Base-by-base conservation (phyloP, 2,329 filamentous ascomycete species). In the Thielaviopsis populi region DNA sequence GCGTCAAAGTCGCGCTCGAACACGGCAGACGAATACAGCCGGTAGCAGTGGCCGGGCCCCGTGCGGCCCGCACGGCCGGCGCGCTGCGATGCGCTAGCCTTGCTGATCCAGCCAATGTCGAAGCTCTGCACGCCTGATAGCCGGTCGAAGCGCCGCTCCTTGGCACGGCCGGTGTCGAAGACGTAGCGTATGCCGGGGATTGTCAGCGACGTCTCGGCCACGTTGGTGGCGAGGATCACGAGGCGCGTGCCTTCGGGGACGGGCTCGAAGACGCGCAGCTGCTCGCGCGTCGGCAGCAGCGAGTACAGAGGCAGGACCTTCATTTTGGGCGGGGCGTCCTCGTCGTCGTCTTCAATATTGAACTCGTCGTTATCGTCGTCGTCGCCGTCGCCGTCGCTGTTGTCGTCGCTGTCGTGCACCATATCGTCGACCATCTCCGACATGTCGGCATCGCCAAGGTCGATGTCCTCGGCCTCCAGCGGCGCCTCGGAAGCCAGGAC, bases 161-260 rank as follows among this genome's bases (percentile, higher is more conserved):
- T 99, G 42, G 89, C 87, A 60, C 95, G 82, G 41, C 94, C 94
- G 68, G 89, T 91, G 73, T 97, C 92, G 67, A 99, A 96, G 8
- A 99, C 94, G 71, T 96, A 99, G 66, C 89, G 84, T 67, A 95
- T 91, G 1, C 91, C 91, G 0, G 94, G 92, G 65, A 99, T 99
- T 0, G 94, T 99, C 72, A 99, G 80, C 82, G 89, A 95, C 0
- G 94, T 99, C 74, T 99, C 94, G 0, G 94, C 94, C 54, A 99
- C 90, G 73, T 99, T 99, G 53, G 94, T 99, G 0, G 94, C 91
- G 48, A 99, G 76, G 3, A 99, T 87, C 61, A 99, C 88, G 27
- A 94, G 81, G 8, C 94, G 84, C 8, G 88, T 88, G 17, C 88
- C 88, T 63, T 91, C 87, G 0, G 92, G 91, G 0, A 89, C 83